phyloP scores from a whole-genome alignment of 2,329 filamentous ascomycete genomes.

The Pseudocercospora musae region DNA sequence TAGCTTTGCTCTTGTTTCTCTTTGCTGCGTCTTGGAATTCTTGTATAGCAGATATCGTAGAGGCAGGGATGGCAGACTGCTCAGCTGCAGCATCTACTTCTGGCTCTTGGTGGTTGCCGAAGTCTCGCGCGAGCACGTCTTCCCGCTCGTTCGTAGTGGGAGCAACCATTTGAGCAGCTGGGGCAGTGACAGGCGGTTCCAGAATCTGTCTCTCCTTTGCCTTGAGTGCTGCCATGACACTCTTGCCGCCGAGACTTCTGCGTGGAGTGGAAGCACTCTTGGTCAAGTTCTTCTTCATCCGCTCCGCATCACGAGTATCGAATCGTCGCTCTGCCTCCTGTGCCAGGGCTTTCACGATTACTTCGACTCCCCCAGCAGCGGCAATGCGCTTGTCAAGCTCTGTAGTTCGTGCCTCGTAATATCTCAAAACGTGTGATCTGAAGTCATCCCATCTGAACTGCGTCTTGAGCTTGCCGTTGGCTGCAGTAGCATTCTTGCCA shows the following conservation, averaged over 20 bases:
- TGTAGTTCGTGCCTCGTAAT: constrained; percentile 23
- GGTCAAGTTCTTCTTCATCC: constrained; percentile 16
- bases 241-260: constrained; percentile 19
- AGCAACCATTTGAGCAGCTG: constrained; percentile 17
- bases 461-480: constrained; percentile 44
- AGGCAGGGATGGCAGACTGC: not conserved
- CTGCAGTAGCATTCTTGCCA: constrained; percentile 32
- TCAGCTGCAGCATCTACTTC: not conserved
- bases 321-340: constrained; percentile 27
- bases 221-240: constrained; percentile 20
- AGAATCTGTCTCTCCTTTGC: constrained; percentile 14
- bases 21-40: constrained; percentile 4
- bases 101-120: constrained; percentile 7
- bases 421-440: constrained; percentile 35
- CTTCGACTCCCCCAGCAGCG: constrained; percentile 42
- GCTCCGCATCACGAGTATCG: constrained; percentile 17
- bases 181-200: constrained; percentile 3
- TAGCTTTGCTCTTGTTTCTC: constrained; percentile 8
- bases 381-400: constrained; percentile 47
- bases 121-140: constrained; percentile 7
- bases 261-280: constrained; percentile 23
- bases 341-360: constrained; percentile 36
- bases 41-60: not conserved
- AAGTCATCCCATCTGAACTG: constrained; percentile 52
- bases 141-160: not conserved